A percentile compares a stretch with the other conserved stretches of the same genome.
These are phyloP conservation scores for Macrophomina phaseolina DNA, from an alignment of 2,329 filamentous ascomycete species.

Conservation along the genomic window DNA sequence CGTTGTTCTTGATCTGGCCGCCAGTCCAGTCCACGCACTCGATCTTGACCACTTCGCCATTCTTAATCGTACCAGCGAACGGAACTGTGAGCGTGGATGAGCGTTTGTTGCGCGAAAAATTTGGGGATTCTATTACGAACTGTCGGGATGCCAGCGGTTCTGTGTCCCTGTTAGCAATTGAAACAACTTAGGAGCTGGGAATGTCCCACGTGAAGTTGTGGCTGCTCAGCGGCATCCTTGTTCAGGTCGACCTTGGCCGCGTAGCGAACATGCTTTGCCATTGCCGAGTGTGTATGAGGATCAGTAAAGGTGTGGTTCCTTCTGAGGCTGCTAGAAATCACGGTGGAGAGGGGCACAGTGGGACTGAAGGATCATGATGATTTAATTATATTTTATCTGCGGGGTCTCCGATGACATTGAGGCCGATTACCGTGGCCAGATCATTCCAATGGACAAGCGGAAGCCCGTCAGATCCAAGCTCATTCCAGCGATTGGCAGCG, in stretches of 20 bases:
- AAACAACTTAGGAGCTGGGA: background rate
- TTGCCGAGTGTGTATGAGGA: slow-evolving; percentile 33
- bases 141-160: slow-evolving; percentile 94
- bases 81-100: slow-evolving; percentile 65
- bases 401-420: slow-evolving; percentile 14
- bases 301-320: background rate
- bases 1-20: slow-evolving; percentile 87
- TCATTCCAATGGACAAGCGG: slow-evolving; percentile 11
- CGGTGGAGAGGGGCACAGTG: background rate
- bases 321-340: background rate
- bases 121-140: slow-evolving; percentile 54
- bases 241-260: slow-evolving; percentile 75
- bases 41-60: slow-evolving; percentile 89
- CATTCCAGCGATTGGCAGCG: background rate
- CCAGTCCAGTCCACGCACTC: slow-evolving; percentile 80
- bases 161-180: slow-evolving; percentile 42
- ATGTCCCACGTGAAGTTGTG: slow-evolving; percentile 69
- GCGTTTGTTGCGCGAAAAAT: background rate
- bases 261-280: slow-evolving; percentile 68
- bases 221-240: slow-evolving; percentile 72
- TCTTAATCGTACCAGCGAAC: slow-evolving; percentile 71
- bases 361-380: slow-evolving; percentile 3
- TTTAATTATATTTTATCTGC: slow-evolving; percentile 21
- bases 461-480: background rate
- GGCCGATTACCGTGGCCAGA: background rate